phyloP scores from a whole-genome alignment of 163 green algal genomes.

The Coccomyxa subellipsoidea region DNA sequence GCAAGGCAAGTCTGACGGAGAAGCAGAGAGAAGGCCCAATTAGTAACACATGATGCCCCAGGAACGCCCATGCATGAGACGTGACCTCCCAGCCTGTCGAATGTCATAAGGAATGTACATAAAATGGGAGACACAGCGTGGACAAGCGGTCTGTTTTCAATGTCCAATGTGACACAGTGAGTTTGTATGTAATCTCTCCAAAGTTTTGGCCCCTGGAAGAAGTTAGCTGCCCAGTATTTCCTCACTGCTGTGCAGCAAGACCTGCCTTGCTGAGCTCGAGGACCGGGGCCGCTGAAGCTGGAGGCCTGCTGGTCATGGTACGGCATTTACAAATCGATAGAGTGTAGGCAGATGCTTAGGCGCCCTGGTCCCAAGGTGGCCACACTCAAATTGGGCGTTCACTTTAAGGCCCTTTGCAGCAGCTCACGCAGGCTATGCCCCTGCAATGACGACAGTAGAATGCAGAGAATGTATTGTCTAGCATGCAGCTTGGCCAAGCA shows the following conservation, averaged over 20 bases:
- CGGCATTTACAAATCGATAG: neutral
- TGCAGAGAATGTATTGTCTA: neutral
- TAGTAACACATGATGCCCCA: too few relatives aligned
- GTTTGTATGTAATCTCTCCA: neutral
- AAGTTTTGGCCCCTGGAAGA: neutral
- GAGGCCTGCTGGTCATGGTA: slow-evolving; percentile 1
- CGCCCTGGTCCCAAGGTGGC: neutral
- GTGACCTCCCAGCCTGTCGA: too few relatives aligned
- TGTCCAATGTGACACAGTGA: neutral
- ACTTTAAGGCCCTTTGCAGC: neutral
- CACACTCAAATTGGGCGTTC: neutral
- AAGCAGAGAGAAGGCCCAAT: too few relatives aligned
- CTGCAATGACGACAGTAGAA: neutral
- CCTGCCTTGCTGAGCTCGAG: neutral
- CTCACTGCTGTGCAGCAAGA: neutral
- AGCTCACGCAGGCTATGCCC: neutral
- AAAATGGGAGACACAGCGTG: too few relatives aligned
- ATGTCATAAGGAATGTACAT: too few relatives aligned
- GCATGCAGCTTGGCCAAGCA: neutral
- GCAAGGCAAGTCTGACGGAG: too few relatives aligned
- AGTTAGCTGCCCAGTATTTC: neutral
- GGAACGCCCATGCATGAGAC: too few relatives aligned
- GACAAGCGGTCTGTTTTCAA: neutral
- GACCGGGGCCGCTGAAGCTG: neutral
- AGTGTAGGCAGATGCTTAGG: neutral